These are phyloP conservation scores for Amanita subjunquillea DNA, from an alignment of 768 basidiomycete species.

Conservation along the genomic window DNA sequence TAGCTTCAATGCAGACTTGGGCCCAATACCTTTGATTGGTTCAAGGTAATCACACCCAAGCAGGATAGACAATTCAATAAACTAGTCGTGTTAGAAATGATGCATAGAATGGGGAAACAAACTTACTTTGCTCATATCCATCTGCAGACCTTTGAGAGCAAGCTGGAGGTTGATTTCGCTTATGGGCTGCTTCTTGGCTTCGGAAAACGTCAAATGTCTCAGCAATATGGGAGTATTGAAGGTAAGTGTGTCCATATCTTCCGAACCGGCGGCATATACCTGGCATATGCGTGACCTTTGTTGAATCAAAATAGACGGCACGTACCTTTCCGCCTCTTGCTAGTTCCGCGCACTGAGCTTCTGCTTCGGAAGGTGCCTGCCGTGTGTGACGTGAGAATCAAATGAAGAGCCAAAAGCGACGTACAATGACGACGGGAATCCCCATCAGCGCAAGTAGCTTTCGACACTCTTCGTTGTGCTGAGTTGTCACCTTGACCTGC, in stretches of 20 bases:
- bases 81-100: constrained; percentile 38
- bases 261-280: constrained; percentile 97
- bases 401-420: constrained; percentile 15
- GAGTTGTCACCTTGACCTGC: constrained; percentile 88
- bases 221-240: constrained; percentile 87
- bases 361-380: constrained; percentile 96
- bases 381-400: constrained; percentile 1
- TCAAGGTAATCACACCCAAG: constrained; percentile 98
- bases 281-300: constrained; percentile 16
- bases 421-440: constrained; percentile 85
- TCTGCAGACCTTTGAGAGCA: constrained; percentile 80
- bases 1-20: constrained; percentile 90
- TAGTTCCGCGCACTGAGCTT: constrained; percentile 97
- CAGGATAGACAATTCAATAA: constrained; percentile 92
- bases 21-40: constrained; percentile 95
- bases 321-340: constrained; percentile 87
- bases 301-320: not conserved
- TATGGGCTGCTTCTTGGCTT: constrained; percentile 95
- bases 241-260: constrained; percentile 99
- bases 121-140: constrained; percentile 82
- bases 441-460: constrained; percentile 88
- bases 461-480: constrained; percentile 95
- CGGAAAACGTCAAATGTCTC: constrained; percentile 95
- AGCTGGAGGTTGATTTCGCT: constrained; percentile 79
- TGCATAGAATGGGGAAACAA: not conserved